Base-by-base conservation (phyloP, 805 yeast species). In the Candida tammaniensis region DNA sequence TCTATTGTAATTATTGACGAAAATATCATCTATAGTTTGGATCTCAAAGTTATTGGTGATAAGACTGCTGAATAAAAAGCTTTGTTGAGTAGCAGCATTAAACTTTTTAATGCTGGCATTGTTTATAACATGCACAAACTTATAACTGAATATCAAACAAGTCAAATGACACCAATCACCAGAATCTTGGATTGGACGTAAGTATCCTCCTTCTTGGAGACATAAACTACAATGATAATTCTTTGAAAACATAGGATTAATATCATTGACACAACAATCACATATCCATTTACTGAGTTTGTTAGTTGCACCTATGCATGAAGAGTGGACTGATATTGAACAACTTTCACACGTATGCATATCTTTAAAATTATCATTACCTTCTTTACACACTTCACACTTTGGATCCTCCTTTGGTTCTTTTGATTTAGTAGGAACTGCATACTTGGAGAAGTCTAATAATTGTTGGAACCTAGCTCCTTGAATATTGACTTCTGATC, bases 81-180 rank as follows among this genome's bases (percentile, higher is more conserved):
- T 24, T 13, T 24, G 19, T 14, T 24, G 14, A 13, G 18, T 17
- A 10, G 10, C 15, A 8, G 27, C 17, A 10, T 19, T 12, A 2
- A 14, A 13, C 12, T 27, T 33, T 12, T 33, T 33, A 18, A 27
- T 19, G 17, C 14, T 22, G 4, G 32, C 13, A 16, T 27, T 27
- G 14, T 17, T 23, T 3, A 17, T 20, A 13, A 35, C 12, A 13
- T 10, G 57, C 28, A 14, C 50, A 4, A 71, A 52, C n/a, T 62
- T 59, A 4, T 72, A 57, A 18, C 64, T 61, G 51, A 80, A 79
- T 0, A 83, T 31, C 0, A 89, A 80, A 58, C 97, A 88, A 2
- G 75, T 41, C 3, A 82, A 60, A 61, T 88, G 96, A 21, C 80
- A 78, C 96, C 96, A 88, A 38, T 70, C 66, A 1, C 85, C 85